Base-by-base conservation (phyloP, 2,329 filamentous ascomycete species). In the Pseudogymnoascus sp. region DNA sequence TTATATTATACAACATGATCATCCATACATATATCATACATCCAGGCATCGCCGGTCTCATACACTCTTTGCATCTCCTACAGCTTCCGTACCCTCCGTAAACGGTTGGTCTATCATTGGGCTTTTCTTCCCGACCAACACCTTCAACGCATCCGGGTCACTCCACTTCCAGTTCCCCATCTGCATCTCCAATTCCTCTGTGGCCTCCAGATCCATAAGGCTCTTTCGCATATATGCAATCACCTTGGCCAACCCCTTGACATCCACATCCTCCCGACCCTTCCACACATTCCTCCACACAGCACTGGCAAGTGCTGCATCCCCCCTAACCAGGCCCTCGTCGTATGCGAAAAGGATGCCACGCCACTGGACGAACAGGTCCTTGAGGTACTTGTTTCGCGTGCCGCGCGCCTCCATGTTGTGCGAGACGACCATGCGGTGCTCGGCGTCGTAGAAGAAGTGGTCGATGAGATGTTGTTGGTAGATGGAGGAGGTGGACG, bases 241-340 rank as follows among this genome's bases (percentile, higher is more conserved):
- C 61, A 90, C 82, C 64, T 79, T 75, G 4, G 85, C 86, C 62
- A 90, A 71, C 68, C 82, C 81, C 59, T 77, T 77, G 69, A 86
- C 79, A 74, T 90, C 83, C 16, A 88, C 80, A 62, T 87, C 80
- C 63, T 84, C 80, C 52, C 78, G 79, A 21, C 85, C 91, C 78
- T 93, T 92, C 81, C 91, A 96, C 62, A 99, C 73, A 75, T 97
- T 97, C 71, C 95, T 83, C 95, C 95, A 99, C 58, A 99, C 80
- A 7, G 95, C 95, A 43, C 89, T 82, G 3, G 88, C 90, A 12
- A 95, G 80, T 62, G 90, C 84, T 12, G 89, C 87, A 73, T 96
- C 91, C 8, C 89, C 88, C 74, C 87, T 88, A 67, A 87, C 80
- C 49, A 96, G 73, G 0, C 89, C 91, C 78, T 95, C 90, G 73